Conservation (phyloP, 164 flowering plant genomes). For the Aristolochia fimbriata region DNA sequence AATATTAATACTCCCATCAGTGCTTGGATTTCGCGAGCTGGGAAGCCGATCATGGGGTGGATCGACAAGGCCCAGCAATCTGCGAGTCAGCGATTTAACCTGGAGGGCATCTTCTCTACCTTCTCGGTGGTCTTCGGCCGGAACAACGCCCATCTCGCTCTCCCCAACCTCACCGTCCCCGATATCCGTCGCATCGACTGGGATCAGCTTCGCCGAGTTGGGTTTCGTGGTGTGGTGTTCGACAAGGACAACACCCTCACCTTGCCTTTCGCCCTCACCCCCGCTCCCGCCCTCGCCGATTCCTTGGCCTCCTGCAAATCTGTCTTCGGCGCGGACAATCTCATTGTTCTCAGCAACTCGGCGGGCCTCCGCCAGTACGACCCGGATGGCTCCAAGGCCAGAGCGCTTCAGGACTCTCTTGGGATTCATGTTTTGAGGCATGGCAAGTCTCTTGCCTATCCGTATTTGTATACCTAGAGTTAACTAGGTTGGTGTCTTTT, state of each 20-base stretch:
- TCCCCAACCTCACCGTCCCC: slow-evolving; percentile 64
- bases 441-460: slow-evolving; percentile 26
- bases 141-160: slow-evolving; percentile 40
- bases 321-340: slow-evolving; percentile 45
- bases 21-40: too few species aligned
- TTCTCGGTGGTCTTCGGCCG: slow-evolving; percentile 24
- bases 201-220: slow-evolving; percentile 47
- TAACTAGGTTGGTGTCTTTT: too few species aligned
- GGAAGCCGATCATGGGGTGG: background rate
- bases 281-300: slow-evolving; percentile 43
- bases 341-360: slow-evolving; percentile 78
- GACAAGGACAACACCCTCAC: slow-evolving; percentile 89
- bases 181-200: slow-evolving; percentile 77
- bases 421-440: slow-evolving; percentile 76
- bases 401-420: slow-evolving; percentile 42
- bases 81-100: slow-evolving; percentile 65
- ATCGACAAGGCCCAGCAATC: slow-evolving; percentile 8
- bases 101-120: slow-evolving; percentile 48
- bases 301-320: slow-evolving; percentile 59
- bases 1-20: too few species aligned
- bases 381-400: slow-evolving; percentile 63
- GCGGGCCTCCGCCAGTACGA: slow-evolving; percentile 59
- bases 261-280: slow-evolving; percentile 52
- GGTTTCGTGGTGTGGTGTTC: slow-evolving; percentile 75
- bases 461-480: background rate